Evolutionary conservation across 2,329 filamentous ascomycete genomes (phyloP).

Genomic region (Nemania abortiva): DNA sequence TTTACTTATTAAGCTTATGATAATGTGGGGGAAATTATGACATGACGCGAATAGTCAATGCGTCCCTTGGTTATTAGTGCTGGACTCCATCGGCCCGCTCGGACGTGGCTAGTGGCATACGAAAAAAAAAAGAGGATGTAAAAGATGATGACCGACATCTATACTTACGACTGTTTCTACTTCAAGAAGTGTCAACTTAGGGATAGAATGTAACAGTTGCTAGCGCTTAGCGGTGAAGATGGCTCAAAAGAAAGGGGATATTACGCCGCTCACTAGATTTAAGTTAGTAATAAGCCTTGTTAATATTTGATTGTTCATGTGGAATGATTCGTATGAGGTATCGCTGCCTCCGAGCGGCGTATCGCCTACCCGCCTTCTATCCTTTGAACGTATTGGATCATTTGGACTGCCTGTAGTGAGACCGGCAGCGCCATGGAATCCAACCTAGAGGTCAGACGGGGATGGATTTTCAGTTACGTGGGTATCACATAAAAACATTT

Average conservation of each 20-base stretch:
- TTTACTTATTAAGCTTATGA: background rate
- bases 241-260: background rate
- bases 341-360: background rate
- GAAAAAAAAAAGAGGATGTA: background rate
- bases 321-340: background rate
- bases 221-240: background rate
- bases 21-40: background rate
- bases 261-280: background rate
- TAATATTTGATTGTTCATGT: background rate
- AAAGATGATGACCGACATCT: background rate
- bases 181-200: background rate
- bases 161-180: background rate
- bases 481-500: background rate
- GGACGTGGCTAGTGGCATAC: background rate
- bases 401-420: background rate
- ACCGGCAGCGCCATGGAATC: too few species aligned
- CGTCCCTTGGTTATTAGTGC: background rate
- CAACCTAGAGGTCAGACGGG: background rate
- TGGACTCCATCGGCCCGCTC: background rate
- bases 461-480: background rate
- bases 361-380: too few species aligned
- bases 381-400: background rate
- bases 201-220: slow-evolving; percentile 1
- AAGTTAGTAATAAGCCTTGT: background rate
- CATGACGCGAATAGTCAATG: background rate